A percentile compares a stretch with the other conserved stretches of the same genome.
Conservation (phyloP, 169 alveolate species). For the Plasmodium vinckei region DNA sequence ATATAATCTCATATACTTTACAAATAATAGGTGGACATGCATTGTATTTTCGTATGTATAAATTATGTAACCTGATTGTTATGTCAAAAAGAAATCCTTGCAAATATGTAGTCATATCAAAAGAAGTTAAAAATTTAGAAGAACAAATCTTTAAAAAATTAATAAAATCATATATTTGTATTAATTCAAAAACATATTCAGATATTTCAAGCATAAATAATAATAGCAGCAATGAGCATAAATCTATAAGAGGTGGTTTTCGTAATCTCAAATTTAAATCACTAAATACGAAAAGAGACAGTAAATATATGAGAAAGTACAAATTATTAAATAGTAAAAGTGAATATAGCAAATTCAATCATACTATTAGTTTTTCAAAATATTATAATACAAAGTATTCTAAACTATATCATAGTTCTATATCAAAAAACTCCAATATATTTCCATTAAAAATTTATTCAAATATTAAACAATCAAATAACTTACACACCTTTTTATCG, state of each 20-base stretch:
- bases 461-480: not conserved
- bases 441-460: constrained; percentile 3
- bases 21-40: constrained; percentile 77
- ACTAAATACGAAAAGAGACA: too few species aligned
- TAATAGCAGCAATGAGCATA: constrained; percentile 3
- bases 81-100: constrained; percentile 78
- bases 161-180: constrained; percentile 57
- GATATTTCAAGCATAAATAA: constrained; percentile 31
- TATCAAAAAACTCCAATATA: constrained; percentile 16
- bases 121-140: constrained; percentile 77
- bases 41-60: constrained; percentile 77
- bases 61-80: constrained; percentile 76
- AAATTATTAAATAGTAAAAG: not conserved
- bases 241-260: constrained; percentile 3
- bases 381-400: not conserved
- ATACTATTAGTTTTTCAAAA: constrained; percentile 13
- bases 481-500: not conserved
- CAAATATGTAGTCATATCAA: constrained; percentile 76
- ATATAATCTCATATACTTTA: constrained; percentile 70
- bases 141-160: constrained; percentile 73
- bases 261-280: too few species aligned
- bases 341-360: not conserved
- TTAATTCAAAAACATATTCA: constrained; percentile 53
- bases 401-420: not conserved
- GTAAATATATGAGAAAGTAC: too few species aligned